Base-by-base conservation (phyloP, 106 monocot genomes). In the Xerophyta viscosa region DNA sequence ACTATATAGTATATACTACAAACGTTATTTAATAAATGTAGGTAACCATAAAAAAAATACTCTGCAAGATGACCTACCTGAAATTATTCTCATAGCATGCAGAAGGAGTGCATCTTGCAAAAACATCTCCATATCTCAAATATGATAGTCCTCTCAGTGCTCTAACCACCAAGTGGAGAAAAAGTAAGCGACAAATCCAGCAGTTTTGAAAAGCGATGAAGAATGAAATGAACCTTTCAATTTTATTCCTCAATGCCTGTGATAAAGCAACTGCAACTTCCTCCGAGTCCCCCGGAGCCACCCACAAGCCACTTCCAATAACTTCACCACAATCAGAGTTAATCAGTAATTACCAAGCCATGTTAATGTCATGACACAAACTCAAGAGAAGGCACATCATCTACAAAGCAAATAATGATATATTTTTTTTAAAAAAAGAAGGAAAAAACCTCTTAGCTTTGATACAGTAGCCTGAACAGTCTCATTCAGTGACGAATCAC, bases 111-210 rank as follows among this genome's bases (percentile, higher is more conserved):
- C 61, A 76, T 82, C 67, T 96, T 39, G 78, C 70, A 64, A 96
- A 96, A 28, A 89, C 88, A 73, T 96, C 94, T 51, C 94, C 94
- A 73, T 76, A 96, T 73, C 94, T 84, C 44, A 73, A 66, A 59
- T 88, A 96, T 0, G 81, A 85, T 45, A 96, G 66, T n/a, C 56
- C 72, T 49, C 66, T 72, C 37, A 96, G 48, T 52, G 94, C 29
- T 79, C 94, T 94, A 71, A 11, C 5, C 5, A 6, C 11, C 26
- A 28, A 69, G 64, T 24, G 41, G 28, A 43, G 41, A 41, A 69
- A 44, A 17, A n/a, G 6, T 14, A 46, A 46, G 6, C 4, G 45
- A 8, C 6, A 46, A 20, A 11, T 28, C 27, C 7, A 27, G 18
- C 3, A 42, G 24, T 24, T 36, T 10, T 26, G 2, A 7, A 29